Conservation (phyloP, 2,329 filamentous ascomycete species). For the Xylariaceae sp. region DNA sequence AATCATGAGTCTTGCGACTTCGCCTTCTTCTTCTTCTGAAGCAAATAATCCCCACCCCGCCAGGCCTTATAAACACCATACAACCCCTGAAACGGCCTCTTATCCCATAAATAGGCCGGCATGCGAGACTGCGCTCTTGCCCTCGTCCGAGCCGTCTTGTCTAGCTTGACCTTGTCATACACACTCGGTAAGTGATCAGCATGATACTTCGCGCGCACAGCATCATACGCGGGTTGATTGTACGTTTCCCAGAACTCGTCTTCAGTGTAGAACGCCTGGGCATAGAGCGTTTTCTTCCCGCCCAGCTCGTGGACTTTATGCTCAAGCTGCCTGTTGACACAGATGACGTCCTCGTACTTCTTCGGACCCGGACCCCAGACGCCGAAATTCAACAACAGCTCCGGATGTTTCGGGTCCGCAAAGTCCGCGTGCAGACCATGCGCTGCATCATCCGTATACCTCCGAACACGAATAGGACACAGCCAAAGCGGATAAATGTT, state of each 20-base stretch:
- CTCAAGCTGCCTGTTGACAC: slow-evolving; percentile 56
- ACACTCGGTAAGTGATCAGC: slow-evolving; percentile 57
- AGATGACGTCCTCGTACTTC: slow-evolving; percentile 43
- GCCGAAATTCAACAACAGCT: slow-evolving; percentile 54
- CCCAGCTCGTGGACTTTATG: slow-evolving; percentile 51
- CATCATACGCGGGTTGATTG: slow-evolving; percentile 54
- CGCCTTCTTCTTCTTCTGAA: slow-evolving; percentile 31
- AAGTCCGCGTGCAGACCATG: slow-evolving; percentile 47
- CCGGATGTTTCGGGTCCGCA: slow-evolving; percentile 34
- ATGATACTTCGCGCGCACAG: slow-evolving; percentile 51
- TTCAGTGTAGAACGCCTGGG: slow-evolving; percentile 62
- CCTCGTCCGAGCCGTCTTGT: slow-evolving; percentile 34
- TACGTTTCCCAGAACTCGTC: slow-evolving; percentile 65
- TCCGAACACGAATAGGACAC: slow-evolving; percentile 45
- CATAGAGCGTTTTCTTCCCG: slow-evolving; percentile 67
- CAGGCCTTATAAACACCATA: slow-evolving; percentile 44
- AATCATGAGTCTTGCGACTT: not conserved
- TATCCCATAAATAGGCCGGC: slow-evolving; percentile 29
- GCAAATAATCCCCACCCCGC: slow-evolving; percentile 42
- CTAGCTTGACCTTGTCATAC: slow-evolving; percentile 61
- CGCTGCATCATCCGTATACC: slow-evolving; percentile 37
- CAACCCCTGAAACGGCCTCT: slow-evolving; percentile 42
- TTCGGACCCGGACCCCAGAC: slow-evolving; percentile 51
- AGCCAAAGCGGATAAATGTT: slow-evolving; percentile 53
- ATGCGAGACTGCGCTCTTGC: slow-evolving; percentile 33